Evolutionary conservation across 306 rosid genomes (phyloP).

Genomic region (Crotalaria pallida): DNA sequence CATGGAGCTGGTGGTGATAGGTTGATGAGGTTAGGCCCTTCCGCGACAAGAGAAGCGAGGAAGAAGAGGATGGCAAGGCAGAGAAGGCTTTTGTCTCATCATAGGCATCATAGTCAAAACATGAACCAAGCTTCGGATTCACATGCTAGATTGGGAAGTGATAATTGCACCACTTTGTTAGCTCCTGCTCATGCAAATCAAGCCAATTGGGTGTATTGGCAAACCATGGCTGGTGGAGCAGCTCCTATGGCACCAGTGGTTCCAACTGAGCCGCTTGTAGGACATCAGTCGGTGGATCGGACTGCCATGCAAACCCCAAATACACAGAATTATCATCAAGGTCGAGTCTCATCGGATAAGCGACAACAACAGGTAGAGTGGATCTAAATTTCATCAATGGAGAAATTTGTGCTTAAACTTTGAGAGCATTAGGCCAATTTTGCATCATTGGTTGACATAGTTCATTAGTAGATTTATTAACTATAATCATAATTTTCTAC

Average conservation of each 20-base stretch:
- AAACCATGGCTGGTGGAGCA: conserved; percentile 22
- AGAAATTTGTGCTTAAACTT: neutral
- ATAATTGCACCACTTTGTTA: conserved; percentile 37
- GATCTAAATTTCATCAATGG: neutral
- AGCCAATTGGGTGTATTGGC: conserved; percentile 78
- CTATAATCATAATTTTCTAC: no score
- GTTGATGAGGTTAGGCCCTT: conserved; percentile 63
- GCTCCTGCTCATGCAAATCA: conserved; percentile 31
- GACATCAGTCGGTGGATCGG: conserved; percentile 26
- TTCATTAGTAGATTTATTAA: neutral
- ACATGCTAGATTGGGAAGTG: conserved; percentile 38
- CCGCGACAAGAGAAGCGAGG: conserved; percentile 87
- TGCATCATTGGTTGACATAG: neutral
- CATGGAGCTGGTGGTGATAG: conserved; percentile 42
- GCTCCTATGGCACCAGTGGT: conserved; percentile 28
- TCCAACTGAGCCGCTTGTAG: neutral
- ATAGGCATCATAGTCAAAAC: conserved; percentile 31
- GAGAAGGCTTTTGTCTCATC: conserved; percentile 49
- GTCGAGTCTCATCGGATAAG: conserved; percentile 28
- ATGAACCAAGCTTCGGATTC: conserved; percentile 31
- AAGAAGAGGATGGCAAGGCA: conserved; percentile 97
- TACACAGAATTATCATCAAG: conserved; percentile 39
- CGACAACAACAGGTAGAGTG: conserved; percentile 62
- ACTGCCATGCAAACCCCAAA: conserved; percentile 42
- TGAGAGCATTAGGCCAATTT: neutral